A percentile compares a stretch with the other conserved stretches of the same genome.
Evolutionary conservation across 495 filamentous ascomycete species (phyloP).

Genomic region (Lasiosphaeria miniovina): DNA sequence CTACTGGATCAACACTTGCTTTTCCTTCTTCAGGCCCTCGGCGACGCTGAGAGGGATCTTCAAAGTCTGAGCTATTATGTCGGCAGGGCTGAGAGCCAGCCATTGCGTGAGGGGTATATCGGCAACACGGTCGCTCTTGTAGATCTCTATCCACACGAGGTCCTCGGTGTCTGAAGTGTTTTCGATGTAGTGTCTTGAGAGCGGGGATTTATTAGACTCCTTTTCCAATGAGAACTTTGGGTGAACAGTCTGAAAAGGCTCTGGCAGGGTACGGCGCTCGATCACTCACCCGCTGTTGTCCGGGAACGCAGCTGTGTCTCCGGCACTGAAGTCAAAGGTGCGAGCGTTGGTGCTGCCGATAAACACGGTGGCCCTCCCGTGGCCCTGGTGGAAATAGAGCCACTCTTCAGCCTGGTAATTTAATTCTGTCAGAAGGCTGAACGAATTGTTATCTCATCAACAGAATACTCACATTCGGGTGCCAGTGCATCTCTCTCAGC

Average conservation of each 20-base stretch:
- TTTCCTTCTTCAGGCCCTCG: constrained; percentile 59
- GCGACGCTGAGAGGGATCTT: constrained; percentile 57
- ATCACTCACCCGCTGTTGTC: constrained; percentile 45
- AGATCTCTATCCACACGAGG: constrained; percentile 64
- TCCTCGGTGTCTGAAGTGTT: constrained; percentile 60
- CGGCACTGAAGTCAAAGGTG: constrained; percentile 62
- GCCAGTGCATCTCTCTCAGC: constrained; percentile 65
- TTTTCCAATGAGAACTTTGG: too few species aligned
- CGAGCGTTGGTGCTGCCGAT: constrained; percentile 55
- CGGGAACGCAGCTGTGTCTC: constrained; percentile 64
- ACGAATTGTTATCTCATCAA: neutral
- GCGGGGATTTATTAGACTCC: too few species aligned
- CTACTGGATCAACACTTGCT: constrained; percentile 51
- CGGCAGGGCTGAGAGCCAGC: constrained; percentile 60
- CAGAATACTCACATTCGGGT: constrained; percentile 53
- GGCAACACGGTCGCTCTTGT: constrained; percentile 60
- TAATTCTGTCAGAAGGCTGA: neutral
- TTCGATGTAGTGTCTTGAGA: constrained; percentile 58
- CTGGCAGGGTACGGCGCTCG: neutral
- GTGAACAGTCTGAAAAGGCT: neutral
- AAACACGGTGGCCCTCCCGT: constrained; percentile 59
- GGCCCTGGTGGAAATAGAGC: constrained; percentile 62
- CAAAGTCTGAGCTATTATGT: constrained; percentile 55
- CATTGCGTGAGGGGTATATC: constrained; percentile 63
- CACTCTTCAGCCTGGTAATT: constrained; percentile 56